These are phyloP conservation scores for Brassica nigra DNA, from an alignment of 345 rosid genomes.

Conservation along the genomic window DNA sequence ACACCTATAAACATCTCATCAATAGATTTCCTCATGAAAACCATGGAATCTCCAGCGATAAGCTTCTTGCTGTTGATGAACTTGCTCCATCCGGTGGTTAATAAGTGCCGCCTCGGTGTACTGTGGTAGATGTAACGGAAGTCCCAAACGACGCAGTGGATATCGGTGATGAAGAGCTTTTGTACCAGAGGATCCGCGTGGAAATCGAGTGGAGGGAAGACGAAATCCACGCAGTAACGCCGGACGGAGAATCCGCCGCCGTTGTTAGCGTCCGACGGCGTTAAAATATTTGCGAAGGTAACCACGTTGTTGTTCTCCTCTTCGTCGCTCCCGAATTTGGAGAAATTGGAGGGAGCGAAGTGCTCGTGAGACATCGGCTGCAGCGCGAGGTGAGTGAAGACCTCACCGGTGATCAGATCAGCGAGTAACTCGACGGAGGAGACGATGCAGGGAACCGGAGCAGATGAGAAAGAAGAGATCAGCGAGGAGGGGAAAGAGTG, in stretches of 20 bases:
- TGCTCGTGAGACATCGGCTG: conserved; percentile 26
- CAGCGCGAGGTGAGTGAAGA: conserved; percentile 56
- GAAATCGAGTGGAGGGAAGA: conserved; percentile 79
- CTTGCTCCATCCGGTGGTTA: conserved; percentile 97
- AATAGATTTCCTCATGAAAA: conserved; percentile 66
- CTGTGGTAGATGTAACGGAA: conserved; percentile 90
- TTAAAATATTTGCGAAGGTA: conserved; percentile 70
- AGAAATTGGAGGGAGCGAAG: conserved; percentile 12
- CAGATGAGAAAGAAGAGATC: conserved; percentile 36
- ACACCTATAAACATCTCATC: conserved; percentile 73
- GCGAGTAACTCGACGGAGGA: conserved; percentile 59
- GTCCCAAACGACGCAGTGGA: conserved; percentile 70
- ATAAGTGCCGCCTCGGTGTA: conserved; percentile 82
- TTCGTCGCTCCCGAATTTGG: background rate
- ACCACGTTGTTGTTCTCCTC: conserved; percentile 44
- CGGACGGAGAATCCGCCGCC: conserved; percentile 99
- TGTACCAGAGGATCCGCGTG: conserved; percentile 84
- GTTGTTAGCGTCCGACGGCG: conserved; percentile 91
- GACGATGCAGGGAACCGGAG: conserved; percentile 52
- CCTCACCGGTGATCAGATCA: conserved; percentile 80
- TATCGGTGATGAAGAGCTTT: conserved; percentile 64
- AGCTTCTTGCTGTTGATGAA: conserved; percentile 85
- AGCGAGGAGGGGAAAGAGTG: conserved; percentile 46
- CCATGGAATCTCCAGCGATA: conserved; percentile 85
- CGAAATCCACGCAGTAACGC: conserved; percentile 82